These are phyloP conservation scores for Colletotrichum cuscutae DNA, from an alignment of 2,329 filamentous ascomycete genomes.

Conservation along the genomic window DNA sequence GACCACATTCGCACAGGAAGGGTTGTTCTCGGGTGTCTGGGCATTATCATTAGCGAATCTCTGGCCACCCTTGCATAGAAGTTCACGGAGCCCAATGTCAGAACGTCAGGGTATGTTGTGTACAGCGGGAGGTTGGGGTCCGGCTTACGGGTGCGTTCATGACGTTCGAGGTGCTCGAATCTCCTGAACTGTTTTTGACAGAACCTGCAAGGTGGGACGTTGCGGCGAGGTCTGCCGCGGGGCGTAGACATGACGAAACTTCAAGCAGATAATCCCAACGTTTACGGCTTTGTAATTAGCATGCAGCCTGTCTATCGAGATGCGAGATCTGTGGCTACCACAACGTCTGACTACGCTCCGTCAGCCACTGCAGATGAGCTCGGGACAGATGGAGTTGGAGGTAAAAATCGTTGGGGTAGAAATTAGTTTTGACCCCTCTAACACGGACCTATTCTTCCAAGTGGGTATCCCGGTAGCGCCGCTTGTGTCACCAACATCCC, in stretches of 20 bases:
- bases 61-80: no score
- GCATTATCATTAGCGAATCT: neutral
- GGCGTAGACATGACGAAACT: neutral
- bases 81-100: no score
- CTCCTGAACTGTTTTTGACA: constrained; percentile 46
- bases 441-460: no score
- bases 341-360: neutral
- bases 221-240: neutral
- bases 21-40: constrained; percentile 47
- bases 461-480: no score
- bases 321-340: neutral
- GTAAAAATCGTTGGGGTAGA: neutral
- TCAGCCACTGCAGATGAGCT: no score
- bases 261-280: no score
- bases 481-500: no score
- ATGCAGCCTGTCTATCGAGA: neutral
- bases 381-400: neutral
- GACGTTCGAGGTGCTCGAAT: constrained; percentile 44
- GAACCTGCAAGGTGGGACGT: constrained; percentile 41
- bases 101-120: no score
- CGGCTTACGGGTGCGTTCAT: constrained; percentile 43
- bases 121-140: neutral
- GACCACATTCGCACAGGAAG: constrained; percentile 44
- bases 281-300: neutral
- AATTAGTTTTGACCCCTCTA: neutral